Base-by-base conservation (phyloP, 2,329 filamentous ascomycete species). In the Scedosporium aurantiacum region DNA sequence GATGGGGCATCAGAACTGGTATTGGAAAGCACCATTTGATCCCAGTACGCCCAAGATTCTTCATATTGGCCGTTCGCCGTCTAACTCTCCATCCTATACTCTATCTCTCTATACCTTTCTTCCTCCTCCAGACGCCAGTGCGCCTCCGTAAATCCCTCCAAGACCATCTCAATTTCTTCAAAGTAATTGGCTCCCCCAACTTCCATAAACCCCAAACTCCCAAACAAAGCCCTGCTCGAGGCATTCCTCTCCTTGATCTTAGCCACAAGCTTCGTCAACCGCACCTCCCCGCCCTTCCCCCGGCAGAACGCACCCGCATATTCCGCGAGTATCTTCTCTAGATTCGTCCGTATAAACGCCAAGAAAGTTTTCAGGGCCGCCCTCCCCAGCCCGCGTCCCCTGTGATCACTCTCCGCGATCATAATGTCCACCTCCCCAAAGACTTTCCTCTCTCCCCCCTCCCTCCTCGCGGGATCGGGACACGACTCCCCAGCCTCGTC, bases 361-460 rank as follows among this genome's bases (percentile, higher is more conserved):
- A 97, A 68, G 61, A 97, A 88, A 0, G 83, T 75, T 2, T 84
- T 70, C 1, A 96, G 77, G 0, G 88, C 83, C 0, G 82, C 81
- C 4, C 79, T 76, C 0, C 90, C 91, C 5, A 85, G 75, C 0
- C 91, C 91, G 6, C 77, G 75, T 0, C 87, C 77, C 25, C 86
- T 84, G 32, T 83, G 74, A 0, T 71, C 68, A 4, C 74, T 74
- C 1, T 77, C 75, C 0, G 91, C 91, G 64, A 96, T 86, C 91
- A 96, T 96, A 65, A 96, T 82, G 72, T 96, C 90, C 5, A 96
- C 74, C 69, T 96, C 91, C 25, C 89, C 91, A 3, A 87, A 72
- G 63, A 74, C 72, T 63, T 66, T 67, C 43, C 63, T 65, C 18
- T 65, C 41, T 32, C 18, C 4, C 18, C 37, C 16, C 47, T 50